These are phyloP conservation scores for Hypomontagnella submonticulosa DNA, from an alignment of 495 filamentous ascomycete genomes.

Conservation along the genomic window DNA sequence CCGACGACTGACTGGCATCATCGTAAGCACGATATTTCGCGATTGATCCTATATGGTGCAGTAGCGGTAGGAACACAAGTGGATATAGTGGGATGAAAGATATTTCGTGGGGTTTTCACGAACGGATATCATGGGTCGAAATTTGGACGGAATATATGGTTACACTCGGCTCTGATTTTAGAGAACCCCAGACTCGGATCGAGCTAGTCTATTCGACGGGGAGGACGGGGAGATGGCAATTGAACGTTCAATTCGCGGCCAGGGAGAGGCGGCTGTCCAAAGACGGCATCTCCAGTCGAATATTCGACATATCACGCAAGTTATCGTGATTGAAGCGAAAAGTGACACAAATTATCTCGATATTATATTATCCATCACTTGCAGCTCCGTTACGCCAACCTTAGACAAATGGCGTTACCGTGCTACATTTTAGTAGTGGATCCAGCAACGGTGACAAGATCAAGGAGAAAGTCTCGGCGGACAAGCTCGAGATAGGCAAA, in stretches of 20 bases:
- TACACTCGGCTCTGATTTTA: slow-evolving; percentile 40
- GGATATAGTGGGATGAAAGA: slow-evolving; percentile 35
- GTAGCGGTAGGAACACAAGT: slow-evolving; percentile 20
- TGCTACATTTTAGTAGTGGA: slow-evolving; percentile 31
- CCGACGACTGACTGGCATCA: slow-evolving; percentile 28
- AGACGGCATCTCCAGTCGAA: slow-evolving; percentile 36
- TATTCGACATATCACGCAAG: slow-evolving; percentile 45
- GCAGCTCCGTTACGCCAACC: slow-evolving; percentile 39
- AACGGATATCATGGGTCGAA: slow-evolving; percentile 30
- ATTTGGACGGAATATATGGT: slow-evolving; percentile 28
- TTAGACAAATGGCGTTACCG: slow-evolving; percentile 42
- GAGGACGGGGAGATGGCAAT: slow-evolving; percentile 25
- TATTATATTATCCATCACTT: slow-evolving; percentile 18
- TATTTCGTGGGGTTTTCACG: slow-evolving; percentile 35
- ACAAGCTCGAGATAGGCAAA: slow-evolving; percentile 40
- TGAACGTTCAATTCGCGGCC: slow-evolving; percentile 19
- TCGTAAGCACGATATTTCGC: slow-evolving; percentile 33
- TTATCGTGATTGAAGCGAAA: slow-evolving; percentile 31
- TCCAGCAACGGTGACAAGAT: slow-evolving; percentile 34
- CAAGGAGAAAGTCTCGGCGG: slow-evolving; percentile 22
- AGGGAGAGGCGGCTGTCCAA: slow-evolving; percentile 7
- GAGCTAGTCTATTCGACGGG: slow-evolving; percentile 20
- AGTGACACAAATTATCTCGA: slow-evolving; percentile 27
- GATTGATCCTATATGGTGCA: slow-evolving; percentile 37
- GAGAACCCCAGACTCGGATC: slow-evolving; percentile 38